Evolutionary conservation across 2,329 filamentous ascomycete genomes (phyloP).

Genomic region (Phyllosticta paracitricarpa): DNA sequence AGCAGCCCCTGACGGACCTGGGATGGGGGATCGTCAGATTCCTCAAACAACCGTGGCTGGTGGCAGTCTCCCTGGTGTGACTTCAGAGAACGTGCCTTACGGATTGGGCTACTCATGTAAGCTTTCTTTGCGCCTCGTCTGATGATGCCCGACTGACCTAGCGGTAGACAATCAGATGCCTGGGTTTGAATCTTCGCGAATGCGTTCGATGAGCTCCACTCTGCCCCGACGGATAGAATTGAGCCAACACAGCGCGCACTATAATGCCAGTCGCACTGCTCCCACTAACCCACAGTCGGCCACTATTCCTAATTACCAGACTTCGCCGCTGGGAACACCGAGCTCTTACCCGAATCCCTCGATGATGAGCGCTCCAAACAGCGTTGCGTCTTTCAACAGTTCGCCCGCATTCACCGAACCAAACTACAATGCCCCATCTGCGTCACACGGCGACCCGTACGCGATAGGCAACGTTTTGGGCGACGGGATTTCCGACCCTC

Average conservation of each 20-base stretch:
- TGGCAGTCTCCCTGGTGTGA: slow-evolving; percentile 17
- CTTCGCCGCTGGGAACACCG: slow-evolving; percentile 29
- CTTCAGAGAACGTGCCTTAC: slow-evolving; percentile 21
- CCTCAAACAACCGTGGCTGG: slow-evolving; percentile 1
- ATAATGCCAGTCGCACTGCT: slow-evolving; percentile 16
- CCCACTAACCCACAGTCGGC: slow-evolving; percentile 29
- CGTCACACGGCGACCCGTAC: slow-evolving; percentile 24
- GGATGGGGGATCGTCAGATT: slow-evolving; percentile 1
- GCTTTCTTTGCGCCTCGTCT: slow-evolving; percentile 2
- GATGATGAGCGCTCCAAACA: slow-evolving; percentile 27
- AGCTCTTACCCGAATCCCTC: slow-evolving; percentile 22
- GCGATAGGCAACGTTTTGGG: slow-evolving; percentile 25
- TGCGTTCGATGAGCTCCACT: slow-evolving; percentile 30
- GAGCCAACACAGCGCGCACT: slow-evolving; percentile 24
- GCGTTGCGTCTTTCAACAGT: slow-evolving; percentile 28
- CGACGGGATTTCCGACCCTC: slow-evolving; percentile 25
- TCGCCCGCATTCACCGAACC: slow-evolving; percentile 25
- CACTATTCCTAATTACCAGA: slow-evolving; percentile 30
- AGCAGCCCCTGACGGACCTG: neutral
- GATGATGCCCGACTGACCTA: neutral
- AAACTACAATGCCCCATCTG: slow-evolving; percentile 11
- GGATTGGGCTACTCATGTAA: slow-evolving; percentile 30
- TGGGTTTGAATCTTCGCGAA: slow-evolving; percentile 29
- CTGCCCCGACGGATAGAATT: slow-evolving; percentile 31
- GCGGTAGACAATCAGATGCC: slow-evolving; percentile 27